A percentile compares a stretch with the other conserved stretches of the same genome.
Evolutionary conservation across 805 yeast species (phyloP).

Genomic region (Ogataea polymorpha): DNA sequence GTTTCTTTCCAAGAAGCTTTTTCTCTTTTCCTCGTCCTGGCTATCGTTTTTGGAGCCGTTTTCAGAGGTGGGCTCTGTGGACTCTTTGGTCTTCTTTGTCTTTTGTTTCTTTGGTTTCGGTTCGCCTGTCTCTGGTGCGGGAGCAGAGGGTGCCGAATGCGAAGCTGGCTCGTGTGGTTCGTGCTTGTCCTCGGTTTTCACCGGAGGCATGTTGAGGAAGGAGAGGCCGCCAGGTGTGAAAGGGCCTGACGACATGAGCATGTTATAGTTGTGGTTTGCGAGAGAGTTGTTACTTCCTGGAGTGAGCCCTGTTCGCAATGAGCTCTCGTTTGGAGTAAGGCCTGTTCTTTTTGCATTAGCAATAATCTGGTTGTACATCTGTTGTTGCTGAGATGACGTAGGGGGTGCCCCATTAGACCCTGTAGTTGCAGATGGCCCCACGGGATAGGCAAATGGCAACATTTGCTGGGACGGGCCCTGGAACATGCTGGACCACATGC

Average conservation of each 20-base stretch:
- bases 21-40: constrained; percentile 72
- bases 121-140: neutral
- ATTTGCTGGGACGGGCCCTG: constrained; percentile 31
- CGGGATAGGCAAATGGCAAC: constrained; percentile 10
- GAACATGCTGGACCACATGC: constrained; percentile 48
- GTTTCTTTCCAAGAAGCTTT: constrained; percentile 83
- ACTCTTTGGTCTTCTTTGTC: neutral
- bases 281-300: constrained; percentile 51
- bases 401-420: neutral
- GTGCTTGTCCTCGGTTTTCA: neutral
- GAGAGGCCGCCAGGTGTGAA: constrained; percentile 26
- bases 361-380: constrained; percentile 23
- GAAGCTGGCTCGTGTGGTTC: neutral
- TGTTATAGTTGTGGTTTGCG: constrained; percentile 22
- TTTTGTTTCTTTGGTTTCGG: constrained; percentile 5
- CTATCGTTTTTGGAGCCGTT: constrained; percentile 15
- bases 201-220: constrained; percentile 15
- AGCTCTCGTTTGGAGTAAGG: constrained; percentile 73
- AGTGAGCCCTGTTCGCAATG: constrained; percentile 66
- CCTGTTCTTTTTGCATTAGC: constrained; percentile 47
- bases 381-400: constrained; percentile 16
- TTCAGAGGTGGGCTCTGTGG: constrained; percentile 1
- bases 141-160: neutral
- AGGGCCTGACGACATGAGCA: constrained; percentile 26
- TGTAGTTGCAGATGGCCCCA: constrained; percentile 11